Percentiles rank a stretch among this genome's conserved stretches.
Conservation (phyloP, 2,329 filamentous ascomycete species). For the Fusarium abutilonis region DNA sequence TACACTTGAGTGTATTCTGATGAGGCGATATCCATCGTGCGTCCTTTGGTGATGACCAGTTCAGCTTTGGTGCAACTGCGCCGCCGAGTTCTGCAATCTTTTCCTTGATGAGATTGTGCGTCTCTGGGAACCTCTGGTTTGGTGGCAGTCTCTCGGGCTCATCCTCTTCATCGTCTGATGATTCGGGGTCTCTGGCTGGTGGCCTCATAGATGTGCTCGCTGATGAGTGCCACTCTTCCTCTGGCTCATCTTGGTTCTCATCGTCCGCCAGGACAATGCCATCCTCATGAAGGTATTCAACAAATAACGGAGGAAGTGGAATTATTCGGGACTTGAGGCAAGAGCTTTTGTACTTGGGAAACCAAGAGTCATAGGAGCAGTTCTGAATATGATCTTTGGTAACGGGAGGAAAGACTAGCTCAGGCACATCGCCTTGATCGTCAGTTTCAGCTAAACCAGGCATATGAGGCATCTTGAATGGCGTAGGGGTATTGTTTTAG, state of each 20-base stretch:
- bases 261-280: conserved; percentile 87
- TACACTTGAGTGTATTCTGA: conserved; percentile 91
- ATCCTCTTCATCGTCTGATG: conserved; percentile 60
- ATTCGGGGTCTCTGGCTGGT: conserved; percentile 56
- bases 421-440: conserved; percentile 30
- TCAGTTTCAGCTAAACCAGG: conserved; percentile 29
- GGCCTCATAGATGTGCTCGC: conserved; percentile 42
- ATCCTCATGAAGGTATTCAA: conserved; percentile 89
- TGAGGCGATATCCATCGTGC: conserved; percentile 88
- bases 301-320: conserved; percentile 76
- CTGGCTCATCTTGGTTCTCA: conserved; percentile 63
- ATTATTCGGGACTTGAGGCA: conserved; percentile 90
- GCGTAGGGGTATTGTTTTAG: neutral
- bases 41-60: conserved; percentile 97
- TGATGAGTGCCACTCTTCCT: conserved; percentile 60
- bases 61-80: conserved; percentile 89
- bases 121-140: conserved; percentile 70
- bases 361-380: conserved; percentile 95
- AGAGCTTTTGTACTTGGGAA: conserved; percentile 80
- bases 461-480: conserved; percentile 50
- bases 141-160: conserved; percentile 55
- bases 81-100: conserved; percentile 86
- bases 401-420: conserved; percentile 80
- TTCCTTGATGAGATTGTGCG: conserved; percentile 79
- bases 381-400: conserved; percentile 88